Evolutionary conservation across 257 asterid genomes (phyloP).

Genomic region (Fraxinus cuspidata): DNA sequence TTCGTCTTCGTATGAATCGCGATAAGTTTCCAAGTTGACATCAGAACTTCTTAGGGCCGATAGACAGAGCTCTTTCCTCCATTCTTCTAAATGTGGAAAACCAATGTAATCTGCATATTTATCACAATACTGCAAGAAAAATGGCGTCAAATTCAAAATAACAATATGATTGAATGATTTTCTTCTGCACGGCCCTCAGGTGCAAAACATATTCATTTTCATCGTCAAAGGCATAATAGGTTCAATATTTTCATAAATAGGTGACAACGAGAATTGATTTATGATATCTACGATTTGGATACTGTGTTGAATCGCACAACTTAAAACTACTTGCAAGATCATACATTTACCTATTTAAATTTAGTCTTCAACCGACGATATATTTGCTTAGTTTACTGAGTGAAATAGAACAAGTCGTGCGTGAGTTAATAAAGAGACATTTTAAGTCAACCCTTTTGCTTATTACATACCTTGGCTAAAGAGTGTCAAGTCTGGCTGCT

Average conservation of each 20-base stretch:
- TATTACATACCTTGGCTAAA: too few relatives aligned
- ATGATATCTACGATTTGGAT: neutral
- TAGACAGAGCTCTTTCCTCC: conserved; percentile 72
- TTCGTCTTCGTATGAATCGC: conserved; percentile 65
- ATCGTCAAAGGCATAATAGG: neutral
- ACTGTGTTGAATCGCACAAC: neutral
- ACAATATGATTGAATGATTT: neutral
- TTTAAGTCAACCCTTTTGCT: too few relatives aligned
- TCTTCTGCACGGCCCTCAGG: neutral
- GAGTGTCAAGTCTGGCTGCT: too few relatives aligned
- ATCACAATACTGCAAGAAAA: conserved; percentile 69
- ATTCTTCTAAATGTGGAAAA: conserved; percentile 78
- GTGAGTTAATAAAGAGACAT: too few relatives aligned
- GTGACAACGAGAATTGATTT: neutral
- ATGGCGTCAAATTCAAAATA: neutral
- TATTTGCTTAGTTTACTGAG: too few relatives aligned
- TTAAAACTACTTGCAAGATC: neutral
- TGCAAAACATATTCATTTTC: too few relatives aligned
- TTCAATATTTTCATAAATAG: too few relatives aligned
- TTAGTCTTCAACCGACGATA: neutral
- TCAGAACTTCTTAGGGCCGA: conserved; percentile 49
- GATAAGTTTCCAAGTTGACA: conserved; percentile 61
- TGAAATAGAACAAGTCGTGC: too few relatives aligned
- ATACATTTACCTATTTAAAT: neutral
- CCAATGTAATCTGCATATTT: conserved; percentile 62